These are phyloP conservation scores for Claviceps cyperi DNA, from an alignment of 2,329 filamentous ascomycete genomes.

Conservation along the genomic window DNA sequence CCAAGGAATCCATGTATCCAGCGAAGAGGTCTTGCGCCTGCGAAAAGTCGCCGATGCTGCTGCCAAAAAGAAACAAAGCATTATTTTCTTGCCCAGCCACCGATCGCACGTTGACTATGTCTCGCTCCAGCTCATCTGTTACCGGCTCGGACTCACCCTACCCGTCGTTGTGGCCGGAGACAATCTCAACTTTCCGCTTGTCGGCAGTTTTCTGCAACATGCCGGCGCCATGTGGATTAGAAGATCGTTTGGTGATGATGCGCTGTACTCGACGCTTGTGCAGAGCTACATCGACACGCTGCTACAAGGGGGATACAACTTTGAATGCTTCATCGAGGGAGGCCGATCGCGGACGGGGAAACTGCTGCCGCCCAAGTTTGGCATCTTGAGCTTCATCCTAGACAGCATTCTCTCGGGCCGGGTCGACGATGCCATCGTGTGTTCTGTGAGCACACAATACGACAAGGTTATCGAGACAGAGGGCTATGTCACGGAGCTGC, in stretches of 20 bases:
- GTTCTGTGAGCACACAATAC: conserved; percentile 92
- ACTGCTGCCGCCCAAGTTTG: conserved; percentile 85
- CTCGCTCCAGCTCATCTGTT: conserved; percentile 87
- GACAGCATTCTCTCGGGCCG: conserved; percentile 81
- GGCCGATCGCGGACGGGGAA: conserved; percentile 88
- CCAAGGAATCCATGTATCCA: conserved; percentile 92
- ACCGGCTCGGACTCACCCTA: conserved; percentile 73
- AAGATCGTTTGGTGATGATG: conserved; percentile 80
- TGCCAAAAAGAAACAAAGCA: conserved; percentile 77
- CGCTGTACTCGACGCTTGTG: conserved; percentile 80
- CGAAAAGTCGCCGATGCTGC: conserved; percentile 72
- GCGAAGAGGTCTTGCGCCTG: conserved; percentile 77
- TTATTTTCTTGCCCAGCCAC: conserved; percentile 91
- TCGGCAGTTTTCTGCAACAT: conserved; percentile 83
- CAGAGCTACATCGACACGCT: conserved; percentile 92
- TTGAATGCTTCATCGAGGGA: conserved; percentile 96
- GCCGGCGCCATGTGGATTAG: conserved; percentile 97
- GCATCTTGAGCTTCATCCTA: conserved; percentile 80
- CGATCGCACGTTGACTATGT: conserved; percentile 95
- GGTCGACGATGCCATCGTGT: conserved; percentile 82
- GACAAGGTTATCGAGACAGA: conserved; percentile 98
- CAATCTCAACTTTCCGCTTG: conserved; percentile 85
- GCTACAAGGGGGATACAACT: conserved; percentile 79
- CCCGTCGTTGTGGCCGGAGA: conserved; percentile 91
- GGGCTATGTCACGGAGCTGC: conserved; percentile 85